A percentile compares a stretch with the other conserved stretches of the same genome.
Evolutionary conservation across 2,329 filamentous ascomycete species (phyloP).

Genomic region (Fusarium chuoi): DNA sequence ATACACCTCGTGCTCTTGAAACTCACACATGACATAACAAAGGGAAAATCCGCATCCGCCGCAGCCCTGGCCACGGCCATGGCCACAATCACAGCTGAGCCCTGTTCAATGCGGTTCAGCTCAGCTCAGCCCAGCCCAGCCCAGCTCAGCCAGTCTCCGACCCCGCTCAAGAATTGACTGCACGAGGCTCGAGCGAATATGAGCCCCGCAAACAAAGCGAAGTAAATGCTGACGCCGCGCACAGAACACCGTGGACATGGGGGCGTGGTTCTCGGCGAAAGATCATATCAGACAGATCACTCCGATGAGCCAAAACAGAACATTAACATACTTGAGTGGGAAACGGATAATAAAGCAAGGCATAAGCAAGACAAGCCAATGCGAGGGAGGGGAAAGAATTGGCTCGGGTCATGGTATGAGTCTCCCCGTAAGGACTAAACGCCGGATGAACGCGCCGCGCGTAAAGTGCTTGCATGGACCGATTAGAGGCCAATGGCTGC

Average conservation of each 20-base stretch:
- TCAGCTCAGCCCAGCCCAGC: constrained; percentile 1
- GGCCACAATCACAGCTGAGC: not conserved
- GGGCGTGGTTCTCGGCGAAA: not conserved
- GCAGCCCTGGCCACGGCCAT: not conserved
- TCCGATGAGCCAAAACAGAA: not conserved
- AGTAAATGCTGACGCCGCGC: constrained; percentile 29
- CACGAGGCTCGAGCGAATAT: not conserved
- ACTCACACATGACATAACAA: constrained; percentile 21
- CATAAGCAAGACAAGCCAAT: not conserved
- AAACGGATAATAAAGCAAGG: not conserved
- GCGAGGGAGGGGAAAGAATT: not conserved
- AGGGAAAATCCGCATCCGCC: not conserved
- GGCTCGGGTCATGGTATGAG: constrained; percentile 31
- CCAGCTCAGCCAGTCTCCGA: not conserved
- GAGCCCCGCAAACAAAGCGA: constrained; percentile 21
- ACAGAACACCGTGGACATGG: constrained; percentile 6
- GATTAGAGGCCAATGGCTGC: not conserved
- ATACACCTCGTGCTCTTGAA: constrained; percentile 15
- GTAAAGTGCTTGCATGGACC: constrained; percentile 40
- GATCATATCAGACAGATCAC: constrained; percentile 3
- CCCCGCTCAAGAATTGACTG: not conserved
- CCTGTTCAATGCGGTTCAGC: not conserved
- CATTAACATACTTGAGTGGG: not conserved
- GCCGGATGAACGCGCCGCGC: constrained; percentile 25
- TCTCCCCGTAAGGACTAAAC: constrained; percentile 22